Evolutionary conservation across 768 basidiomycete species (phyloP).

Genomic region (Pleurotus tuoliensis): DNA sequence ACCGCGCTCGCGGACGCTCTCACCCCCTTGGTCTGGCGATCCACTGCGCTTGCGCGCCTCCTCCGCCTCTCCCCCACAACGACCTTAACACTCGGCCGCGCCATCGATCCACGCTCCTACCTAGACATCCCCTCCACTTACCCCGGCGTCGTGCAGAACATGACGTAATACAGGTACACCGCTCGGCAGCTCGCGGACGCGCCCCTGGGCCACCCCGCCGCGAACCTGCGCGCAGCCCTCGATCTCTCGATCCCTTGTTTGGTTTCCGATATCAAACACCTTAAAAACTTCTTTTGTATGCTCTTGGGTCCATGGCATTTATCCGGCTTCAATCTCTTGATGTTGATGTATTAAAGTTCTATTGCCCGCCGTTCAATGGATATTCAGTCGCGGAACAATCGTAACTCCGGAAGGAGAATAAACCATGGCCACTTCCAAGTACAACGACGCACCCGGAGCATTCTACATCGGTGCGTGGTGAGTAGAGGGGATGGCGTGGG

Average conservation of each 20-base stretch:
- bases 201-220: conserved; percentile 18
- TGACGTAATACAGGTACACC: conserved; percentile 17
- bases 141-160: conserved; percentile 22
- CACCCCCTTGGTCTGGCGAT: conserved; percentile 23
- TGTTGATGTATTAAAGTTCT: too few relatives aligned
- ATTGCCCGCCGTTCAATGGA: too few relatives aligned
- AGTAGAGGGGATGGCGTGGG: too few relatives aligned
- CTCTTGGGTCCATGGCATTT: too few relatives aligned
- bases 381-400: too few relatives aligned
- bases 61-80: conserved; percentile 14
- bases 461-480: too few relatives aligned
- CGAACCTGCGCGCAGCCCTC: conserved; percentile 18
- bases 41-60: conserved; percentile 19
- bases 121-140: conserved; percentile 17
- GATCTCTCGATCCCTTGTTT: conserved; percentile 9
- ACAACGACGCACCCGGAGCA: too few relatives aligned
- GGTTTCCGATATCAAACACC: conserved; percentile 12
- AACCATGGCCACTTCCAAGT: too few relatives aligned
- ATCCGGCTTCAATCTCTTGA: too few relatives aligned
- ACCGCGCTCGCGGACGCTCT: conserved; percentile 18
- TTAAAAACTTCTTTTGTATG: too few relatives aligned
- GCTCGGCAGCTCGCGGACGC: conserved; percentile 11
- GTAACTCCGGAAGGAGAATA: too few relatives aligned
- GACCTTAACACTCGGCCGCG: conserved; percentile 18
- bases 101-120: conserved; percentile 21